Base-by-base conservation (phyloP, 495 filamentous ascomycete species). In the Cenococcum geophilum region DNA sequence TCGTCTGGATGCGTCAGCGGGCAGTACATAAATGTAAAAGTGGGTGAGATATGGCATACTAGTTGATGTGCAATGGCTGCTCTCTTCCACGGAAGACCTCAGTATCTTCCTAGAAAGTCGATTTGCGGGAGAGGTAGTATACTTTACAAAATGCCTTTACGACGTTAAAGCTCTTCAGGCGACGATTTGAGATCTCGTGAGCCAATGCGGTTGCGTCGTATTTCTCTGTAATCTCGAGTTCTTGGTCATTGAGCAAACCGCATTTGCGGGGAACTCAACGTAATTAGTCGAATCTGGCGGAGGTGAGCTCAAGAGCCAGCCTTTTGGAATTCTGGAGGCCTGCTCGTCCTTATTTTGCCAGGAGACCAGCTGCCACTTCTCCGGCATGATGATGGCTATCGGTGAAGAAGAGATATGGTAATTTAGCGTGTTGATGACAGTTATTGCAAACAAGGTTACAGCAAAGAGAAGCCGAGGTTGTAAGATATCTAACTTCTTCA, bases 61-160 rank as follows among this genome's bases (percentile, higher is more conserved):
- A 73, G 59, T 54, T 74, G 74, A 22, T 76, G 74, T 0, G 74
- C 74, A 9, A 76, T 74, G 0, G 74, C 74, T 18, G 74, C 74
- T 64, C 74, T 68, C 68, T 71, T 22, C 16, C 45, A 25, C 20
- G 16, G 4, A 6, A 12, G 36, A 42, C 23, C 32, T 12, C 9
- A 18, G 20, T 43, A 9, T 53, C 22, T 35, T 22, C 16, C 14
- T 50, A 32, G 32, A 62, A 32, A 40, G n/a, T 57, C 22, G 6
- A 52, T 35, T 23, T 36, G 23, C 16, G 20, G 20, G 40, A 11
- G 12, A 52, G 45, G 48, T 50, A 22, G 25, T 57, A 14, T 59
- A 81, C 77, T 74, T 87, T 88, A 69, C 80, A 83, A 68, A 86
- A 86, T n/a, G 77, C 81, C 32, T 68, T 73, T 12, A 76, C 75